Evolutionary conservation across 352 stramenopile species (phyloP).

Genomic region (Peronospora destructor): DNA sequence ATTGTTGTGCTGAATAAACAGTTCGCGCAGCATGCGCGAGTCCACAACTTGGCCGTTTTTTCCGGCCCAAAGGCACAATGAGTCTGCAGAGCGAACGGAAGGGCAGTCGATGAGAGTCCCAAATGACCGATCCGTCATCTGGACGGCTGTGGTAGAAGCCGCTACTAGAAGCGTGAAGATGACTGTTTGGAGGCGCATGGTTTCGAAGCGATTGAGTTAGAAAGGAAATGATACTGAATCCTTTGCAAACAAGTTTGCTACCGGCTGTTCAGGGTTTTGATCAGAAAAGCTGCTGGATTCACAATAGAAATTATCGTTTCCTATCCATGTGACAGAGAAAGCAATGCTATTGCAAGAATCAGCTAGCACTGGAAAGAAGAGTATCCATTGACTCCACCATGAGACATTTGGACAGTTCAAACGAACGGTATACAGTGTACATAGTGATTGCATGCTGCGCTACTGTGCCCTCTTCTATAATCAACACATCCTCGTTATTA

Average conservation of each 20-base stretch:
- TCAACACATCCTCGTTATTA: conserved; percentile 4
- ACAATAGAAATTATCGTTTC: too few species aligned
- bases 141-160: conserved; percentile 1
- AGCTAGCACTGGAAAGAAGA: neutral
- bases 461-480: too few species aligned
- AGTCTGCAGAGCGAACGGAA: conserved; percentile 15
- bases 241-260: neutral
- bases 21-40: conserved; percentile 33
- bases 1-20: conserved; percentile 36
- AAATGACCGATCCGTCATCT: conserved; percentile 28
- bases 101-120: conserved; percentile 50
- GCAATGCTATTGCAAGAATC: neutral
- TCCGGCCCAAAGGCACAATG: conserved; percentile 51
- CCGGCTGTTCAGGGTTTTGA: conserved; percentile 1
- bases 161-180: conserved; percentile 9
- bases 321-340: neutral
- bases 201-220: neutral
- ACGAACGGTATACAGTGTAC: too few species aligned
- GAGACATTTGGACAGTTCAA: too few species aligned
- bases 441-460: too few species aligned
- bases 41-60: conserved; percentile 38
- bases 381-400: too few species aligned
- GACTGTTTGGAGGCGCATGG: conserved; percentile 12
- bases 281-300: too few species aligned
- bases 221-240: conserved; percentile 1